Evolutionary conservation across 495 filamentous ascomycete species (phyloP), one percentile per base, ranked within the genome.

Genomic region (Aeminium ludgeri): DNA sequence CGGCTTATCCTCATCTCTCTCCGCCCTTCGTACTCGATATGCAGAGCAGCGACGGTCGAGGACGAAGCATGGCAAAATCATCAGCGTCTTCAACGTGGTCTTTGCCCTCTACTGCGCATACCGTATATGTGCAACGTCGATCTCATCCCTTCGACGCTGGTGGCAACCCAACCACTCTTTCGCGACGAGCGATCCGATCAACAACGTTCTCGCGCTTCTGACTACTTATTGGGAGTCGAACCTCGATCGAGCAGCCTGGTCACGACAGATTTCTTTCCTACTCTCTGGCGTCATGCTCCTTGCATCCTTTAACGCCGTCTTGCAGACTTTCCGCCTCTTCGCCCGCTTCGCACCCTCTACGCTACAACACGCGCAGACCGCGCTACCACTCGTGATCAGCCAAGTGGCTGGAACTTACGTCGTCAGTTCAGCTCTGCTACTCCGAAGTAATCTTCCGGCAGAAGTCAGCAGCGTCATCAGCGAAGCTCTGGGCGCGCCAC

Each of bases 341-440:
- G 68, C 76, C 3, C 76, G 77, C 43, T 75, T 79, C 61, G 61
- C 68, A 10, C 82, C 82, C 2, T 63, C 66, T 3, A 54, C 83
- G n/a, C 58, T 85, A n/a, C 59, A 57, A 11, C 57, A 57, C 44
- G 64, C 64, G 35, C 65, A 80, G 46, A 73, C 76, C 13, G 81
- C 81, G 52, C 55, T 86, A 2, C 74, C 82, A 8, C 61, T 89
- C 13, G 58, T 84, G 19, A 71, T 82, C 33, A 74, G 72, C 1
- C 82, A 89, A 59, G 73, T 89, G 20, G 70, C 69, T 6, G 82
- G 76, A 1, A 82, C 78, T 2, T 89, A 89, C 52, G 81, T 86
- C 33, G 79, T 89, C 34, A 73, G 70, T 35, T 70, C 76, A 6
- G 80, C 80, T 18, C 58, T 89, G 41, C 62, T 89, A 33, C 60